Evolutionary conservation across 2,329 filamentous ascomycete species (phyloP).

Genomic region (Aspergillus fijiensis): DNA sequence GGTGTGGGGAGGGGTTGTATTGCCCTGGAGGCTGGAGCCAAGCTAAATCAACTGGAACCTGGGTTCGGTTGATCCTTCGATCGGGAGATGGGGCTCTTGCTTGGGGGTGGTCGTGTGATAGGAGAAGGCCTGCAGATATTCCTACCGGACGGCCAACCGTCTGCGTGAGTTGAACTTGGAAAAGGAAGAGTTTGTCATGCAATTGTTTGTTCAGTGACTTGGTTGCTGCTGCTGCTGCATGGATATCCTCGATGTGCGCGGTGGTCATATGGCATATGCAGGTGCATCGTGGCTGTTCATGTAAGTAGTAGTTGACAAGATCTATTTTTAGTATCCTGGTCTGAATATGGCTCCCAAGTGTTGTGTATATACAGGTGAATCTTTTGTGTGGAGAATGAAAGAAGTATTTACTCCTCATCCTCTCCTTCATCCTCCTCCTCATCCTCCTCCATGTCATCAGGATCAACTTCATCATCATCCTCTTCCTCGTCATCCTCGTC

Average conservation of each 20-base stretch:
- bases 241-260: neutral
- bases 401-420: conserved; percentile 11
- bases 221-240: neutral
- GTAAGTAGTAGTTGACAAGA: neutral
- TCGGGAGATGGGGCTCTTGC: too few relatives aligned
- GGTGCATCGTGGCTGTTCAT: neutral
- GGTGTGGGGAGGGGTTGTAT: too few relatives aligned
- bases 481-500: conserved; percentile 38
- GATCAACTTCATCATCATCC: conserved; percentile 13
- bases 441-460: conserved; percentile 10
- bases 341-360: neutral
- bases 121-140: too few relatives aligned
- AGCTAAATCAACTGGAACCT: too few relatives aligned
- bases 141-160: too few relatives aligned
- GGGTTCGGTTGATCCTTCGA: too few relatives aligned
- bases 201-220: neutral
- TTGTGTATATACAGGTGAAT: conserved; percentile 3
- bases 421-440: conserved; percentile 6
- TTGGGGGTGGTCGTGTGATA: too few relatives aligned
- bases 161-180: too few relatives aligned
- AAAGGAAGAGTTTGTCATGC: too few relatives aligned
- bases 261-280: neutral
- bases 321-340: conserved; percentile 2
- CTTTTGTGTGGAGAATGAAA: neutral
- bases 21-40: too few relatives aligned